Percentiles rank a stretch among this genome's conserved stretches.
Evolutionary conservation across 129 eudicot species (phyloP).

Genomic region (Lonicera japonica): DNA sequence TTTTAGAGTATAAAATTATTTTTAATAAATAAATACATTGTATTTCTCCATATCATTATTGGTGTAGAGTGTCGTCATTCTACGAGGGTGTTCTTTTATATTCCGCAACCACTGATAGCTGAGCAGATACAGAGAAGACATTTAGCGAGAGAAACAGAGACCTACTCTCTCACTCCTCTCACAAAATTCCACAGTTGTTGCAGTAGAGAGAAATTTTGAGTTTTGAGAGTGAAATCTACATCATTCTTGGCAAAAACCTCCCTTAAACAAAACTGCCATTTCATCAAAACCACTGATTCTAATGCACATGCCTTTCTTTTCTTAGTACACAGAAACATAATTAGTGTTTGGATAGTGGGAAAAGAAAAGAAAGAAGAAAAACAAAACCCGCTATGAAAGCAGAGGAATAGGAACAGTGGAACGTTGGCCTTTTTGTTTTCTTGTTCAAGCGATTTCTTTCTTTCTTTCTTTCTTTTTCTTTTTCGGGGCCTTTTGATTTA

Average conservation of each 20-base stretch:
- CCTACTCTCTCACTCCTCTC: not conserved
- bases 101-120: not conserved
- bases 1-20: too few species aligned
- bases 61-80: constrained; percentile 8
- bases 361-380: not conserved
- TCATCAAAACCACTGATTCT: constrained; percentile 27
- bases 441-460: not conserved
- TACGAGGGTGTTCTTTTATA: not conserved
- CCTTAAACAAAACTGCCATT: constrained; percentile 13
- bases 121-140: not conserved
- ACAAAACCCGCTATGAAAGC: not conserved
- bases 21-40: too few species aligned
- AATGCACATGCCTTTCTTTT: constrained; percentile 10
- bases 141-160: not conserved
- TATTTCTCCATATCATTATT: too few species aligned
- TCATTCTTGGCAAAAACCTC: not conserved
- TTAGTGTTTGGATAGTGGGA: not conserved
- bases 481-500: constrained; percentile 29
- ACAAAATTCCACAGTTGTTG: too few species aligned
- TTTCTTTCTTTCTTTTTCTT: not conserved
- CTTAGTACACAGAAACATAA: constrained; percentile 4
- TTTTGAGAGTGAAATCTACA: not conserved
- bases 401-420: not conserved
- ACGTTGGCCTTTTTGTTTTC: constrained; percentile 7
- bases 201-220: not conserved